Conservation (phyloP, 305 asterid species). For the Solanum hybrid region DNA sequence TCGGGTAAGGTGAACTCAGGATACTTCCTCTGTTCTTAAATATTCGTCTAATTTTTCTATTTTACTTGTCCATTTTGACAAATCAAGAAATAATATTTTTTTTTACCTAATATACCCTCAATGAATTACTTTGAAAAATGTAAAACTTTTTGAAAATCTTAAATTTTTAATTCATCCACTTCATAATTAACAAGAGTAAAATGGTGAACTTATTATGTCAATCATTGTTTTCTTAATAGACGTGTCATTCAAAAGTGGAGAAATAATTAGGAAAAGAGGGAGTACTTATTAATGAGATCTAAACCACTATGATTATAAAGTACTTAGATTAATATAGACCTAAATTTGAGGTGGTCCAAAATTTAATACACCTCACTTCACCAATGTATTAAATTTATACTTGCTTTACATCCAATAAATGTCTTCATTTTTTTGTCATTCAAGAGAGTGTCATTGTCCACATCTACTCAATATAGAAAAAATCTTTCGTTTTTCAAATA, state of each 20-base stretch:
- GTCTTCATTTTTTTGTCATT: background rate
- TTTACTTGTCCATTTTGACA: no score
- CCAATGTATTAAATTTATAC: background rate
- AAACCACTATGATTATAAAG: background rate
- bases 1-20: background rate
- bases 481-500: background rate
- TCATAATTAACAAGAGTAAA: no score
- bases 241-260: fast-evolving
- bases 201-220: fast-evolving
- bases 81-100: no score
- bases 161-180: no score
- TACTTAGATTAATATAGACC: background rate
- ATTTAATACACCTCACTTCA: background rate
- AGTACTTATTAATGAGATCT: background rate
- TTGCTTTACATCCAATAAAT: background rate
- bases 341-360: background rate
- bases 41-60: no score
- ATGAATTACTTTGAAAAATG: fast-evolving
- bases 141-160: no score
- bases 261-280: fast-evolving
- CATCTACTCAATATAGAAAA: background rate
- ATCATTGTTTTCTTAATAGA: no score
- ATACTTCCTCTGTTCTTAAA: background rate
- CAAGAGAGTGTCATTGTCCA: background rate
- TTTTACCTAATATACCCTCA: no score